Evolutionary conservation across 2,329 filamentous ascomycete genomes (phyloP), one percentile per base, ranked within the genome.

Genomic region (Pseudogymnoascus pannorum): DNA sequence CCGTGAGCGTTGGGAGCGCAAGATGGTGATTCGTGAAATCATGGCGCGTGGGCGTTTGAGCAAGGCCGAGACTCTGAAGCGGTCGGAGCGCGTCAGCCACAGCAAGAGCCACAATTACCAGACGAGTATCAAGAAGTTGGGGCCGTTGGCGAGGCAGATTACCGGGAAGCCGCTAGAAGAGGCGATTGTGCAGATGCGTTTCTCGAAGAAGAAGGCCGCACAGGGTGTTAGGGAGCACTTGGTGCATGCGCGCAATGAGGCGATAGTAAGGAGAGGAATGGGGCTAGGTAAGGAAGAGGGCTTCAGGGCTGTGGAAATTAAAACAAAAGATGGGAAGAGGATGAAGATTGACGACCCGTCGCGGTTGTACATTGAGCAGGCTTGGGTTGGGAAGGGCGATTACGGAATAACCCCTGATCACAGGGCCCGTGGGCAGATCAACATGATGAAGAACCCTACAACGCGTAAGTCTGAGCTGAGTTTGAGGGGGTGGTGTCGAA

Each of bases 121-220:
- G 69, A 97, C 94, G 2, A 91, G 87, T 57, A 79, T 90, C 66
- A 99, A 99, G 85, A 99, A 99, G 79, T 81, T 99, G 61, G 87
- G 88, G 59, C 87, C 89, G 69, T 78, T 99, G 58, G 87, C 93
- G 22, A 85, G 88, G 61, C 94, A 97, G 77, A 94, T 99, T 71
- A 82, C 86, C 2, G 94, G 94, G 67, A 97, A 97, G 82, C 87
- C 87, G n/a, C 80, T 99, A 64, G 91, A 95, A 62, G 92, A 99
- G 35, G 94, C 94, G 12, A 90, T 97, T 67, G 77, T 89, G 60
- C 94, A 99, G 80, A 96, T 99, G 91, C 85, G 87, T 61, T 97
- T 93, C 78, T 93, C 88, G 74, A 91, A 91, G 79, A 99, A 99
- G 84, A 93, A 92, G 78, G 89, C 88, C 65, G 90, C 93, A 5